Evolutionary conservation across 2,329 filamentous ascomycete species (phyloP).

Genomic region (Clathrospora elynae): DNA sequence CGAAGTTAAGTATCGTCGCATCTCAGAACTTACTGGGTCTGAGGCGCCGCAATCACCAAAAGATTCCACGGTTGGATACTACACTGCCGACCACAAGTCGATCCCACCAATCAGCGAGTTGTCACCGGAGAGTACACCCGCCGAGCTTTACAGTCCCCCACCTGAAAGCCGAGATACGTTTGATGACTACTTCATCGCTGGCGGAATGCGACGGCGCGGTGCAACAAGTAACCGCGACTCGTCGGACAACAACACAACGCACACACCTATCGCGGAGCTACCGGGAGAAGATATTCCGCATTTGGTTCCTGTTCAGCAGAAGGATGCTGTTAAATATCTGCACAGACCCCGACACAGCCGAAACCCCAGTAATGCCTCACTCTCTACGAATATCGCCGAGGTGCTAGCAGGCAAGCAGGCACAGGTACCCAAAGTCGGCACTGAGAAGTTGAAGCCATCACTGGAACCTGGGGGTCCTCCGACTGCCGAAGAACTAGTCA

Average conservation of each 20-base stretch:
- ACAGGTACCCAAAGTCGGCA: not conserved
- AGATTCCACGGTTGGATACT: slow-evolving; percentile 33
- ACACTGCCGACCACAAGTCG: slow-evolving; percentile 30
- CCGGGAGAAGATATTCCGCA: slow-evolving; percentile 38
- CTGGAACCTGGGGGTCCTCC: slow-evolving; percentile 5
- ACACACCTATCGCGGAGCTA: slow-evolving; percentile 37
- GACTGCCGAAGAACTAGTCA: not conserved
- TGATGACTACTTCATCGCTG: slow-evolving; percentile 40
- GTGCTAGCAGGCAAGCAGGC: slow-evolving; percentile 21
- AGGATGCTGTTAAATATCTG: slow-evolving; percentile 21
- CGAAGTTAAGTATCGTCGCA: slow-evolving; percentile 39
- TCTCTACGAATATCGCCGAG: slow-evolving; percentile 39
- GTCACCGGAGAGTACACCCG: slow-evolving; percentile 39
- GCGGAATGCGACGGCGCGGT: slow-evolving; percentile 26
- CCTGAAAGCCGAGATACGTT: slow-evolving; percentile 14
- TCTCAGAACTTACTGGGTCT: slow-evolving; percentile 45
- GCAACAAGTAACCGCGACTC: slow-evolving; percentile 33
- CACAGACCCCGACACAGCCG: slow-evolving; percentile 27
- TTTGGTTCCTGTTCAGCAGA: slow-evolving; percentile 17
- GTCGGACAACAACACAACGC: slow-evolving; percentile 34
- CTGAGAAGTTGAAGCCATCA: not conserved
- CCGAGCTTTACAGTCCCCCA: slow-evolving; percentile 43
- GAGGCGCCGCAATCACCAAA: slow-evolving; percentile 35
- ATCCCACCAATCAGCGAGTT: slow-evolving; percentile 43
- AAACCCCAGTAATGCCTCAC: slow-evolving; percentile 34